Conservation (phyloP, 2,329 filamentous ascomycete genomes). For the Podosphaera fusca region DNA sequence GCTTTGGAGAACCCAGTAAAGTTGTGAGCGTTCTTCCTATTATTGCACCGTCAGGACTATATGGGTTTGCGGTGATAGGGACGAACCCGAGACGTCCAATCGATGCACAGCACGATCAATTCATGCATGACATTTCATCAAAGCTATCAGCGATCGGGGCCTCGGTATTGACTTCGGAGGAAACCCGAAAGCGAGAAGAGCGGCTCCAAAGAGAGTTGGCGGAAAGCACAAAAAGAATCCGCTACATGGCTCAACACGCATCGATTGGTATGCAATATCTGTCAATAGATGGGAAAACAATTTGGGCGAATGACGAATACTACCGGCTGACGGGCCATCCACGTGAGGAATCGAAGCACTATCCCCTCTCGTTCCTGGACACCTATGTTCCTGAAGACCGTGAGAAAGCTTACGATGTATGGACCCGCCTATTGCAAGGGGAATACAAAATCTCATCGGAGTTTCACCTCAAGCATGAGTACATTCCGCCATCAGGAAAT, state of each 20-base stretch:
- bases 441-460: constrained; percentile 8
- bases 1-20: constrained; percentile 9
- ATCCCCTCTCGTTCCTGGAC: constrained; percentile 9
- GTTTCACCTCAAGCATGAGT: constrained; percentile 11
- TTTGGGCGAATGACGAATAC: constrained; percentile 14
- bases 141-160: constrained; percentile 9
- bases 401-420: constrained; percentile 5
- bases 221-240: constrained; percentile 7
- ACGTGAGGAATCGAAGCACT: constrained; percentile 4
- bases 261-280: constrained; percentile 13
- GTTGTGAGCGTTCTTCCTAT: constrained; percentile 11
- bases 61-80: constrained; percentile 11
- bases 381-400: constrained; percentile 9
- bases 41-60: constrained; percentile 4
- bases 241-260: constrained; percentile 14
- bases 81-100: constrained; percentile 11
- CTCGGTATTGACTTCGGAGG: constrained; percentile 9
- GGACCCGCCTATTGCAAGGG: constrained; percentile 8
- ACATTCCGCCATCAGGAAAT: constrained; percentile 10
- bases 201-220: constrained; percentile 7
- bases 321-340: constrained; percentile 9
- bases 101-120: constrained; percentile 10
- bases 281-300: constrained; percentile 7
- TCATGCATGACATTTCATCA: constrained; percentile 10
- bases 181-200: constrained; percentile 7